phyloP scores from a whole-genome alignment of 371 early-diverging fungal species.

The Syncephalastrum racemosum region DNA sequence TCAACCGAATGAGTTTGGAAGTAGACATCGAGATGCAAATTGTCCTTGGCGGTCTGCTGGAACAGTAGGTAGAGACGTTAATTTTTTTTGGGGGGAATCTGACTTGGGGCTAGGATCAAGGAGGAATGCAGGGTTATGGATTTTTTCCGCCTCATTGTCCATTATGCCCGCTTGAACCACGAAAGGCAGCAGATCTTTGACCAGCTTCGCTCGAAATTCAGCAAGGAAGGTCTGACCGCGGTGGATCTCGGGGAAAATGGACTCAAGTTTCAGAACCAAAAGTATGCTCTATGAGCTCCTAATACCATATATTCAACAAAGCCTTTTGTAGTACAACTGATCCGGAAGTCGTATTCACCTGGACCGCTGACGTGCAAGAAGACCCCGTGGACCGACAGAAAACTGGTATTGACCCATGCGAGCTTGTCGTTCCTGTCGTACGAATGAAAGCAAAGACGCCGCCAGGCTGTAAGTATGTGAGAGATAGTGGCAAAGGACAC shows the following conservation, averaged over 20 bases:
- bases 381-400: not conserved
- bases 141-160: constrained; percentile 32
- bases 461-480: too few species aligned
- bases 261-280: constrained; percentile 24
- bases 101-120: constrained; percentile 20
- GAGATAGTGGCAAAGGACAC: too few species aligned
- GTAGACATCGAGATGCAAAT: constrained; percentile 31
- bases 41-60: constrained; percentile 23
- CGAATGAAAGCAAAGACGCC: constrained; percentile 9
- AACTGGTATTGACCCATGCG: constrained; percentile 15
- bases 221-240: constrained; percentile 8
- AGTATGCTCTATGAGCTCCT: constrained; percentile 7
- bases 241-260: constrained; percentile 14
- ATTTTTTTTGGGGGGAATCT: not conserved
- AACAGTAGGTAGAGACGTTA: constrained; percentile 19
- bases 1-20: constrained; percentile 24
- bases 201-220: constrained; percentile 7
- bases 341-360: constrained; percentile 17
- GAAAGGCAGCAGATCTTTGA: constrained; percentile 21
- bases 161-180: constrained; percentile 25
- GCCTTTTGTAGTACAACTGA: constrained; percentile 7
- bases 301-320: not conserved
- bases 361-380: constrained; percentile 15
- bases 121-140: constrained; percentile 27
- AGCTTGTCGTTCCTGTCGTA: constrained; percentile 18